Percentiles rank a stretch among this genome's conserved stretches.
phyloP scores from a whole-genome alignment of 2,329 filamentous ascomycete genomes.

The Dendrostoma leiphaemia region DNA sequence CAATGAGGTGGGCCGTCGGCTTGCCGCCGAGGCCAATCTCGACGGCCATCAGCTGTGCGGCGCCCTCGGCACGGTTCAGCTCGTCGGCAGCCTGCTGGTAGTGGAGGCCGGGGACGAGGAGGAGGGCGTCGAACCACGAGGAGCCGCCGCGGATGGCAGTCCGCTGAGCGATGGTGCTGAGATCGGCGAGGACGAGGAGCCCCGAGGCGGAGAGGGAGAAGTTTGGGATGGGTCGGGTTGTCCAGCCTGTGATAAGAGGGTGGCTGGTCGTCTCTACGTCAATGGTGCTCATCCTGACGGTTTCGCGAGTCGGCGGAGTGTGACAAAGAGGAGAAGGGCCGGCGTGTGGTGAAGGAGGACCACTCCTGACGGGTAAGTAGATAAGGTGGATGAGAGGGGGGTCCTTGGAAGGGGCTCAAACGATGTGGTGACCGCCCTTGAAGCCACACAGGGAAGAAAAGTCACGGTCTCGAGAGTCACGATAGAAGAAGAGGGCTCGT shows the following conservation, averaged over 20 bases:
- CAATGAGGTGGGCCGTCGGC: slow-evolving; percentile 34
- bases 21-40: slow-evolving; percentile 29
- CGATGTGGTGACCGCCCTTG: too few relatives aligned
- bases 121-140: slow-evolving; percentile 53
- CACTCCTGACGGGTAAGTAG: too few relatives aligned
- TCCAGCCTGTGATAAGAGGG: slow-evolving; percentile 31
- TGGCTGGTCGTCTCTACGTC: neutral
- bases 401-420: too few relatives aligned
- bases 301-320: too few relatives aligned
- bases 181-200: slow-evolving; percentile 50
- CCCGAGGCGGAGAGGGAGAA: slow-evolving; percentile 18
- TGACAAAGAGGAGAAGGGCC: too few relatives aligned
- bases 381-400: too few relatives aligned
- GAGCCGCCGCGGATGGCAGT: slow-evolving; percentile 57
- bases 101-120: slow-evolving; percentile 60
- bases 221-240: slow-evolving; percentile 41
- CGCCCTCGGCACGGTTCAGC: slow-evolving; percentile 42
- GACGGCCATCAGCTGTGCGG: slow-evolving; percentile 39
- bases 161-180: slow-evolving; percentile 53
- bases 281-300: neutral
- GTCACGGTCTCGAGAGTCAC: neutral
- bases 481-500: neutral
- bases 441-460: neutral
- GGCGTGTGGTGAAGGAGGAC: neutral
- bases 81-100: slow-evolving; percentile 56